Evolutionary conservation across 78 protist species (phyloP), one percentile per base, ranked within the genome.

Genomic region (Ministeria vibrans): DNA sequence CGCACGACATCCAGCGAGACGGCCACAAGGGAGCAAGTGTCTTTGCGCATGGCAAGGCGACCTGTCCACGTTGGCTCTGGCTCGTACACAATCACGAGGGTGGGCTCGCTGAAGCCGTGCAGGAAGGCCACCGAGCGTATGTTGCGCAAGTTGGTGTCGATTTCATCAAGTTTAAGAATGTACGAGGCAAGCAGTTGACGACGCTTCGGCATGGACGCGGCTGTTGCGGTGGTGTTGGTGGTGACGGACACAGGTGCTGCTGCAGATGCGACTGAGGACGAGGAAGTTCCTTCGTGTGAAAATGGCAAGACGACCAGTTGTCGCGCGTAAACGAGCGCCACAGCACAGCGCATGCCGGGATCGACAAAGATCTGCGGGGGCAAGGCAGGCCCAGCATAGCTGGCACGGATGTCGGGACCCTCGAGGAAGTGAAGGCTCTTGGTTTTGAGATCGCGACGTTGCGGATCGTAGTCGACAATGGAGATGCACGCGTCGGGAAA

Each of bases 51-150:
- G 1, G 82, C 61, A 13, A 84, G 71, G 20, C 88, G 39, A 0
- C 77, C 66, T 0, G 28, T 9, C 23, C 25, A 11, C 2, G 53
- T 3, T 28, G n/a, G 42, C 13, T 38, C 34, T 15, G 44, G 1
- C 13, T 39, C 55, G 2, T 2, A 69, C 18, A 82, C 38, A 53
- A 89, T 53, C 36, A 81, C 46, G 18, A 89, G 53, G 4, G 92
- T 89, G 27, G 92, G 92, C 68, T 89, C 92, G 36, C 77, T 85
- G 77, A 85, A 89, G 15, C 85, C 81, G 44, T 81, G 72, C 36
- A 89, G 84, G 68, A 89, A 89, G 28, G 69, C 75, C 15, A 84
- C 68, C 63, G 85, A 89, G n/a, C 72, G 68, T n/a, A 89, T 75
- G 77, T 85, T 23, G 4, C 46, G 43, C 34, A 68, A 77, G 46